phyloP scores from a whole-genome alignment of 768 basidiomycete genomes.

The Naganishia vaughanmartiniae region DNA sequence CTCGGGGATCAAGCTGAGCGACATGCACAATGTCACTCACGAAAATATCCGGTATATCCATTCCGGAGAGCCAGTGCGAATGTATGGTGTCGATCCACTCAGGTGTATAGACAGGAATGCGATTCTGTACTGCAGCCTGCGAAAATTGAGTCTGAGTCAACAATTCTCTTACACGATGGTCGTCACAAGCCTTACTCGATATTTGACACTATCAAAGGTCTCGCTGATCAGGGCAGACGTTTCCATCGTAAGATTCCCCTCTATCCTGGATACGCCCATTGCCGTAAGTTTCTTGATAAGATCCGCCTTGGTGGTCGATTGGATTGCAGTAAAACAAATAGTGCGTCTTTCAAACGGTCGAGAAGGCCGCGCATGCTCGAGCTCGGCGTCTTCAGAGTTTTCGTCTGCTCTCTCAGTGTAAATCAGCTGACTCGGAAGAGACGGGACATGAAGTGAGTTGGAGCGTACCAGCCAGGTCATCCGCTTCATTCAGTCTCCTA shows the following conservation, averaged over 20 bases:
- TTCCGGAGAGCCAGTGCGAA: slow-evolving; percentile 72
- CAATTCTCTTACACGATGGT: neutral
- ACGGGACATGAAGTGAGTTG: neutral
- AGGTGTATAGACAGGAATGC: slow-evolving; percentile 73
- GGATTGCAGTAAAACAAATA: slow-evolving; percentile 27
- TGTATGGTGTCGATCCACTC: slow-evolving; percentile 75
- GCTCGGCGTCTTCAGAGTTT: slow-evolving; percentile 31
- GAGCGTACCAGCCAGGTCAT: slow-evolving; percentile 39
- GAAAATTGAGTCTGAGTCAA: slow-evolving; percentile 1
- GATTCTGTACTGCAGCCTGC: slow-evolving; percentile 77
- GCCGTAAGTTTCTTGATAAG: slow-evolving; percentile 74
- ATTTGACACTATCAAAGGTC: slow-evolving; percentile 81
- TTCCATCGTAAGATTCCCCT: slow-evolving; percentile 72
- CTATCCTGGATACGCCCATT: slow-evolving; percentile 66
- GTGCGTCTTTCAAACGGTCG: slow-evolving; percentile 15
- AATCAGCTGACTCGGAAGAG: slow-evolving; percentile 26
- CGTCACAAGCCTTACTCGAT: slow-evolving; percentile 58
- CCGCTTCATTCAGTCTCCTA: slow-evolving; percentile 33
- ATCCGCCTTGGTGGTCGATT: slow-evolving; percentile 57
- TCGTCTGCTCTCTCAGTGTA: slow-evolving; percentile 24
- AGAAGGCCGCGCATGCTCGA: slow-evolving; percentile 26
- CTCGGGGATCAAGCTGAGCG: neutral
- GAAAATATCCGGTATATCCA: slow-evolving; percentile 68
- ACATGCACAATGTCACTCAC: slow-evolving; percentile 53
- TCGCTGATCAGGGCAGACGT: slow-evolving; percentile 84